phyloP scores from a whole-genome alignment of 106 monocot species.

The Allium cepa region DNA sequence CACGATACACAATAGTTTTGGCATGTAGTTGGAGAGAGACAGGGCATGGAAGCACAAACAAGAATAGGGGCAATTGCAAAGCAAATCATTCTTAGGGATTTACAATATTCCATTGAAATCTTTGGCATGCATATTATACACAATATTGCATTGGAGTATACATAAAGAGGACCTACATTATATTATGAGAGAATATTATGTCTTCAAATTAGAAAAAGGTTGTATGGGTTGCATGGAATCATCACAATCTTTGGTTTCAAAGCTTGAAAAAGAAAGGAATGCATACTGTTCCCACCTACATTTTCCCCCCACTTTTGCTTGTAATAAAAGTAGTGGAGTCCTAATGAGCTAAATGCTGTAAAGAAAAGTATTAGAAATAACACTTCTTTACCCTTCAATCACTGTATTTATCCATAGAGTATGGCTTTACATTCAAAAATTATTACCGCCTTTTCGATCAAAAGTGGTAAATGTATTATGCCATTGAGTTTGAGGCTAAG shows the following conservation, averaged over 20 bases:
- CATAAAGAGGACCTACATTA: not conserved
- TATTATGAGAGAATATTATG: not conserved
- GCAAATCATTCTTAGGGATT: conserved; percentile 3
- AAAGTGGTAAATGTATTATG: no score
- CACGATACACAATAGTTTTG: not conserved
- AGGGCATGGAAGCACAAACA: conserved; percentile 3
- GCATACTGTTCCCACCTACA: no score
- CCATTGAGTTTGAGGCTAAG: no score
- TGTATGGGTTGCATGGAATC: conserved; percentile 9
- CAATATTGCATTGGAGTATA: not conserved
- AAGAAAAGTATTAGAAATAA: no score
- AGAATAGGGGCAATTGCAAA: no score
- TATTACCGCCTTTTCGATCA: no score
- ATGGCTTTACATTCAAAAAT: no score
- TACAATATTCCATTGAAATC: conserved; percentile 1
- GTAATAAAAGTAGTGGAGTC: no score
- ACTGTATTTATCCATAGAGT: no score
- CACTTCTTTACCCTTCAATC: no score
- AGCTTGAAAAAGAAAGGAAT: not conserved
- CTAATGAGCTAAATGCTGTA: no score
- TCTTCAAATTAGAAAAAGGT: not conserved
- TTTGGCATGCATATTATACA: conserved; percentile 2
- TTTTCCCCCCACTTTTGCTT: no score
- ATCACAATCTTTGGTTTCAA: not conserved
- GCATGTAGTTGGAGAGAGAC: conserved; percentile 4